Conservation (phyloP, 768 basidiomycete species). For the Amanita molliuscula region DNA sequence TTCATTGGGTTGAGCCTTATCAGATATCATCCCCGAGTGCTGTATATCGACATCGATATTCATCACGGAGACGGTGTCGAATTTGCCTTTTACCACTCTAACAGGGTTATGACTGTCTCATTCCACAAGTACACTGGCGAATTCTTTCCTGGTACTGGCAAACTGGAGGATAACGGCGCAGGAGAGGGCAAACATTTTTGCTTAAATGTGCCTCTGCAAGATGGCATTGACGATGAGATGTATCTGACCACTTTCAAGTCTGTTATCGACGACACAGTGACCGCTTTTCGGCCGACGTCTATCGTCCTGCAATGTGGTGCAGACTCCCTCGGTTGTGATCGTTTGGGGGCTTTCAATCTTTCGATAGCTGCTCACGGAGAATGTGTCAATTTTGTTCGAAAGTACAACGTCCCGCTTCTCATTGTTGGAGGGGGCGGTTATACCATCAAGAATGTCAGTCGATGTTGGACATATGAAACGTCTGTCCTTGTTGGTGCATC, state of each 20-base stretch:
- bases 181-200: slow-evolving; percentile 91
- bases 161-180: slow-evolving; percentile 84
- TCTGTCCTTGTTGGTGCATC: slow-evolving; percentile 78
- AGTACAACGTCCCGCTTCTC: slow-evolving; percentile 82
- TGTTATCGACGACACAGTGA: slow-evolving; percentile 90
- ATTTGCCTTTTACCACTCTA: slow-evolving; percentile 94
- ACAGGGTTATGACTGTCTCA: slow-evolving; percentile 97
- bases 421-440: slow-evolving; percentile 96
- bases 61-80: slow-evolving; percentile 99
- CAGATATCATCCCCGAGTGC: slow-evolving; percentile 86
- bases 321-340: slow-evolving; percentile 89
- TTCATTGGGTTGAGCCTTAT: background rate
- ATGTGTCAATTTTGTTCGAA: slow-evolving; percentile 94
- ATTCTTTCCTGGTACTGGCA: slow-evolving; percentile 97
- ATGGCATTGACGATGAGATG: slow-evolving; percentile 96
- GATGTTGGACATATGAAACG: slow-evolving; percentile 99
- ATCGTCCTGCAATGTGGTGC: slow-evolving; percentile 98
- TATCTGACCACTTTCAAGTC: slow-evolving; percentile 94
- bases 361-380: slow-evolving; percentile 97
- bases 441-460: slow-evolving; percentile 91
- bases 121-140: slow-evolving; percentile 99
- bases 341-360: slow-evolving; percentile 94
- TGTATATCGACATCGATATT: slow-evolving; percentile 99
- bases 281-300: slow-evolving; percentile 75
- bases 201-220: slow-evolving; percentile 89